Base-by-base conservation (phyloP, 139 green algal species). In the Gonium pectorale region DNA sequence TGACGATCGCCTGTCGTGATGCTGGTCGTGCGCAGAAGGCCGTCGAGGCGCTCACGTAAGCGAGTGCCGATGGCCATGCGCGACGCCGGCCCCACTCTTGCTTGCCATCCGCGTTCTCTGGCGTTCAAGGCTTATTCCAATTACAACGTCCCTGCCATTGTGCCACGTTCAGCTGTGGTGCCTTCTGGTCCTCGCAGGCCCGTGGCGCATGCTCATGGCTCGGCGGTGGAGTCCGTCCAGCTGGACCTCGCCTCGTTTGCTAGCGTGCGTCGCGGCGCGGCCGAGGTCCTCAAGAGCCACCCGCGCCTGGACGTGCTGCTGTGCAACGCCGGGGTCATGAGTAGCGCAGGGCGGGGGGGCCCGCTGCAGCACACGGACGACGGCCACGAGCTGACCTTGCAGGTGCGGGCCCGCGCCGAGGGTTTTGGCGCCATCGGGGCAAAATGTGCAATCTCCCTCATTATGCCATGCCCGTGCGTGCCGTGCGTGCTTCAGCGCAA, bases 1-100 rank as follows among this genome's bases (percentile, higher is more conserved):
- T 86, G 0, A 24, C 71, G 17, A 56, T 86, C 0, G 54, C 80
- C 22, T 78, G 68, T 15, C 80, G 80, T n/a, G 80, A 86, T 26
- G 38, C 51, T 19, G 19, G 2, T 3, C 70, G 62, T 7, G 80
- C 80, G 9, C 24, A 67, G 27, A 54, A 71, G 17, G 80, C 80
- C 0, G 37, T 86, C 8, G 80, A 80, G 4, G 35, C 67, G 26
- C 80, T 86, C n/a, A 15, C 40, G 74, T 70, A 60, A 81, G 74
- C 51, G 13, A 22, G 24, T 35, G 29, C 33, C 3, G 7, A 60
- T 6, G 21, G 15, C 8, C 56, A 13, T 31, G 24, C 24, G 56
- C 56, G 17, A 64, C 24, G 5, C 24, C 8, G 5, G 15, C 21
- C 21, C 56, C 19, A n/a, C n/a, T 5, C 56, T 33, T 64, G 17